Percentiles rank a stretch among this genome's conserved stretches.
Conservation (phyloP, 176 grass and related monocot species). For the Oryza rufipogon region DNA sequence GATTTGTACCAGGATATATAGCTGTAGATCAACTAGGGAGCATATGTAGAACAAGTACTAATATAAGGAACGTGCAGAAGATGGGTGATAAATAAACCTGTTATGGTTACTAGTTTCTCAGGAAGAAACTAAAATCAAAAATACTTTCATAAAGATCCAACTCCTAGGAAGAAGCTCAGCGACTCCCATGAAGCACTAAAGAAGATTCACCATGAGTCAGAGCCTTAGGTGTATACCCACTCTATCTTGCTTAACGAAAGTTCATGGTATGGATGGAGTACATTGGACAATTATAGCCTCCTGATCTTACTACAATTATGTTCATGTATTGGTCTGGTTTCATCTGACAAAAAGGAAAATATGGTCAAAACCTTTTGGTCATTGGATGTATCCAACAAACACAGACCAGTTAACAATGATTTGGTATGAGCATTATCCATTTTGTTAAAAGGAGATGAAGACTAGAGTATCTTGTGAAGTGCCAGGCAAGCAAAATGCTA, state of each 20-base stretch:
- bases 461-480: background rate
- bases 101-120: background rate
- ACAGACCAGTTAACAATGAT: background rate
- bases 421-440: background rate
- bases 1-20: background rate
- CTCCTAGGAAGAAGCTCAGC: background rate
- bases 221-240: background rate
- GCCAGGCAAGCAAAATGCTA: background rate
- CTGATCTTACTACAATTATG: background rate
- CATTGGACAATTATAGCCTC: background rate
- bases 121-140: background rate
- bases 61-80: background rate
- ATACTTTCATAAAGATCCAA: slow-evolving; percentile 7
- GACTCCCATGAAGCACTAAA: background rate
- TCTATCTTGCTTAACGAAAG: background rate
- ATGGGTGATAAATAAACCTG: background rate
- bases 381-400: background rate
- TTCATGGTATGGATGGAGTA: background rate
- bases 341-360: background rate
- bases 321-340: background rate
- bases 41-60: background rate
- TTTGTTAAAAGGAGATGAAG: background rate
- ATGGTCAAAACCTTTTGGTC: background rate
- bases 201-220: background rate
- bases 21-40: background rate